Conservation (phyloP, 352 stramenopile species). For the Globisporangium okanoganense region DNA sequence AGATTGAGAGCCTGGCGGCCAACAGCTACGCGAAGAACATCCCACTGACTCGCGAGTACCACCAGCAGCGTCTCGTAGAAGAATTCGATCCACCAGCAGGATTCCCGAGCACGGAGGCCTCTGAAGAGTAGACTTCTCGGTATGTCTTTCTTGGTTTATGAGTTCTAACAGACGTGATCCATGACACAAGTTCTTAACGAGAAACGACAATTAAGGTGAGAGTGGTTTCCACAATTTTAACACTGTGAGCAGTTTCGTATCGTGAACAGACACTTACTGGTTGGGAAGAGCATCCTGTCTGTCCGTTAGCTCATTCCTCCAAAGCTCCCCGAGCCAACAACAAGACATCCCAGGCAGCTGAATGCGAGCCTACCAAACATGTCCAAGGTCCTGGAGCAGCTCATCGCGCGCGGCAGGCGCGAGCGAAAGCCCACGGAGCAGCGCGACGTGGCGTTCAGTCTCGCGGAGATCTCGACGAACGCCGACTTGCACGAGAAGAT, state of each 20-base stretch:
- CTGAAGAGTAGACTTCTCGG: background rate
- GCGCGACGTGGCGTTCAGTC: slow-evolving; percentile 94
- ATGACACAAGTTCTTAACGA: background rate
- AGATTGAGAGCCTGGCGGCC: slow-evolving; percentile 76
- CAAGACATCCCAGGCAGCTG: background rate
- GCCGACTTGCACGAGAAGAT: slow-evolving; percentile 91
- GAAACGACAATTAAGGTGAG: background rate
- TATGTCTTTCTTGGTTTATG: background rate
- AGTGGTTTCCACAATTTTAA: background rate
- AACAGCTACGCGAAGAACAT: slow-evolving; percentile 66
- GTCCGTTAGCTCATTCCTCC: background rate
- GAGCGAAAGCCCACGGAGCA: slow-evolving; percentile 94
- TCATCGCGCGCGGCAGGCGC: slow-evolving; percentile 94
- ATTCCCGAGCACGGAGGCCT: background rate
- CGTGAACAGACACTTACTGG: background rate
- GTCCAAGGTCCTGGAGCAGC: slow-evolving; percentile 94
- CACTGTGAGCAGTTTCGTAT: slow-evolving; percentile 1
- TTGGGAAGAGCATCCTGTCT: background rate
- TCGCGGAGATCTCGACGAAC: slow-evolving; percentile 95
- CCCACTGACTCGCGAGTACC: slow-evolving; percentile 52
- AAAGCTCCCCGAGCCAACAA: background rate
- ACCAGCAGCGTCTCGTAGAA: slow-evolving; percentile 52
- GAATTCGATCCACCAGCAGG: slow-evolving; percentile 37
- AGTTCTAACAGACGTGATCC: background rate
- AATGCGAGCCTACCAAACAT: slow-evolving; percentile 18